phyloP scores from a whole-genome alignment of 1,139 yeast species.

The Oligophagozyma castellii region DNA sequence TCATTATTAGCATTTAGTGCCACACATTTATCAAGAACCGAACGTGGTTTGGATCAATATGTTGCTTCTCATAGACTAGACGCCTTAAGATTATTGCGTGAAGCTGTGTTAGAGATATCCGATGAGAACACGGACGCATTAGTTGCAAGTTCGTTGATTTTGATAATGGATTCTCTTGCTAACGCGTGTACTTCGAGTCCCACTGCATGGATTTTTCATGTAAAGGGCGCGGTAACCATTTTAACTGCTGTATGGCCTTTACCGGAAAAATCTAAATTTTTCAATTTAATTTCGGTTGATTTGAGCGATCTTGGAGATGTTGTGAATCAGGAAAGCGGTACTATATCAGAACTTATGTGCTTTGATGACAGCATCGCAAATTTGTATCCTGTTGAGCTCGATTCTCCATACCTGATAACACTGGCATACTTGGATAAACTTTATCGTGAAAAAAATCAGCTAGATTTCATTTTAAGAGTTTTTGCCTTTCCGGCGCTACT shows the following conservation, averaged over 20 bases:
- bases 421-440: slow-evolving; percentile 76
- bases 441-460: slow-evolving; percentile 66
- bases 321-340: slow-evolving; percentile 32
- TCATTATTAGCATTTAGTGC: slow-evolving; percentile 83
- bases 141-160: slow-evolving; percentile 78
- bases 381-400: slow-evolving; percentile 69
- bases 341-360: slow-evolving; percentile 53
- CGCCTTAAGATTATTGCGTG: slow-evolving; percentile 65
- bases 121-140: slow-evolving; percentile 82
- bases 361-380: slow-evolving; percentile 79
- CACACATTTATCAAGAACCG: slow-evolving; percentile 71
- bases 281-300: slow-evolving; percentile 67
- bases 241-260: slow-evolving; percentile 90
- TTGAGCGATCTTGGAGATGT: slow-evolving; percentile 69
- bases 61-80: slow-evolving; percentile 82
- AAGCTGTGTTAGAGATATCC: slow-evolving; percentile 73
- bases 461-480: slow-evolving; percentile 74
- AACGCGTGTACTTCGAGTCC: slow-evolving; percentile 65
- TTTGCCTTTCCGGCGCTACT: slow-evolving; percentile 89
- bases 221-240: slow-evolving; percentile 92
- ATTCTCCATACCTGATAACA: slow-evolving; percentile 76
- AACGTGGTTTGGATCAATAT: slow-evolving; percentile 64
- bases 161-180: slow-evolving; percentile 87
- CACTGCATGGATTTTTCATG: slow-evolving; percentile 94
- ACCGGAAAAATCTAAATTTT: slow-evolving; percentile 61